phyloP scores from a whole-genome alignment of 805 yeast species.

The Candida parachauliodes region DNA sequence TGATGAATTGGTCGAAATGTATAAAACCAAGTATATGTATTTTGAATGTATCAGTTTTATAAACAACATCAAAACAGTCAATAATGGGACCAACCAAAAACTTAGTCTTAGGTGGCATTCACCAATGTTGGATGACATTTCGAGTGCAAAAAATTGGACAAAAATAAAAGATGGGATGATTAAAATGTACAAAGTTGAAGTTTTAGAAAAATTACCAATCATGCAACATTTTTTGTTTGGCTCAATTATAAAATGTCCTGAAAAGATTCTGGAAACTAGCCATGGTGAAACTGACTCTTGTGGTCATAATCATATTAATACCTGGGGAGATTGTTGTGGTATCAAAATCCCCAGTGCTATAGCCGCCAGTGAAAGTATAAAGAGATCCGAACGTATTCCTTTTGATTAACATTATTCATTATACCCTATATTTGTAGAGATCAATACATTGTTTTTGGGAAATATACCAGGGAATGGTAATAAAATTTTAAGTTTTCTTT shows the following conservation, averaged over 20 bases:
- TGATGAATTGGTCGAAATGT: slow-evolving; percentile 78
- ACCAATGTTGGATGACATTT: slow-evolving; percentile 93
- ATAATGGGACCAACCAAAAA: slow-evolving; percentile 21
- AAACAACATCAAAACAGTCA: slow-evolving; percentile 62
- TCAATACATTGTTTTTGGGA: slow-evolving; percentile 62
- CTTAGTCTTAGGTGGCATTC: slow-evolving; percentile 84
- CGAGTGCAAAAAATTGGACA: slow-evolving; percentile 84
- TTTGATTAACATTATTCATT: slow-evolving; percentile 73
- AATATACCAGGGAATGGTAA: slow-evolving; percentile 85
- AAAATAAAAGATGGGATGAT: slow-evolving; percentile 92
- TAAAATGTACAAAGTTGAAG: slow-evolving; percentile 95
- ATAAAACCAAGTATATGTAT: slow-evolving; percentile 72
- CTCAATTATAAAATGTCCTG: slow-evolving; percentile 63
- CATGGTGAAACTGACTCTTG: slow-evolving; percentile 19
- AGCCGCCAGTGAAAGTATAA: slow-evolving; percentile 67
- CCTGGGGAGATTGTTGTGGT: slow-evolving; percentile 99
- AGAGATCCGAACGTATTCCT: slow-evolving; percentile 44
- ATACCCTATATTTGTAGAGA: slow-evolving; percentile 78
- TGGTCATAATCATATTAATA: slow-evolving; percentile 27
- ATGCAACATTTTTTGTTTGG: slow-evolving; percentile 95
- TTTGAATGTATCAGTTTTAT: slow-evolving; percentile 86
- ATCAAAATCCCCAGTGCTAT: slow-evolving; percentile 93
- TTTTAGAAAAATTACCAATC: slow-evolving; percentile 83
- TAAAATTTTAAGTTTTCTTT: slow-evolving; percentile 62
- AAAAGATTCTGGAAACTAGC: slow-evolving; percentile 44